These are phyloP conservation scores for Setaria italica DNA, from an alignment of 202 grass and related monocot species.

Conservation along the genomic window DNA sequence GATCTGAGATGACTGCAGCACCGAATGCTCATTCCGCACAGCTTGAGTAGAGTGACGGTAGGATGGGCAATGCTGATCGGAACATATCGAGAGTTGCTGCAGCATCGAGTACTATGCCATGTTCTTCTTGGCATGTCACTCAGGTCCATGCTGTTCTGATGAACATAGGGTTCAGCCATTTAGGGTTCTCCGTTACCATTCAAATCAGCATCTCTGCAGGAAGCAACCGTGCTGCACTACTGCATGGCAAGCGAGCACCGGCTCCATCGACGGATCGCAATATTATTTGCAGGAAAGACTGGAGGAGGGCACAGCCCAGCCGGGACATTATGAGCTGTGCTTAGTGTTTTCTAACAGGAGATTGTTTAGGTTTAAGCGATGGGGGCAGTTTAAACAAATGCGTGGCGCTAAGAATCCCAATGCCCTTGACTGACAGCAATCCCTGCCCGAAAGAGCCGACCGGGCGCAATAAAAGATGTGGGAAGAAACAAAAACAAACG, in stretches of 20 bases:
- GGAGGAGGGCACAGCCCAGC: background rate
- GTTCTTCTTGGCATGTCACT: constrained; percentile 6
- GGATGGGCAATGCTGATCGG: background rate
- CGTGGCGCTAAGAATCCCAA: constrained; percentile 61
- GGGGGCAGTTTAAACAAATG: constrained; percentile 36
- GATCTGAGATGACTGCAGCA: constrained; percentile 50
- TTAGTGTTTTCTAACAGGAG: constrained; percentile 23
- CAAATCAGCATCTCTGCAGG: constrained; percentile 15
- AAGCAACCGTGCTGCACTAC: too few species aligned
- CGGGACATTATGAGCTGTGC: constrained; percentile 46
- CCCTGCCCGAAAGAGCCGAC: constrained; percentile 55
- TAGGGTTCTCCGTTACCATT: constrained; percentile 25
- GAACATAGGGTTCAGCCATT: constrained; percentile 5
- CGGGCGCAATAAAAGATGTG: constrained; percentile 66
- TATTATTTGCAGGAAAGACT: background rate
- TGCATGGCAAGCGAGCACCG: too few species aligned
- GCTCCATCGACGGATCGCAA: background rate
- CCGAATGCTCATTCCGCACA: constrained; percentile 58
- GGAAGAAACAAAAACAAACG: constrained; percentile 66
- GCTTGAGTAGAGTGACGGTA: background rate
- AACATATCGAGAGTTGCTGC: background rate
- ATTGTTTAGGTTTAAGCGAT: background rate
- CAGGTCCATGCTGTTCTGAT: background rate
- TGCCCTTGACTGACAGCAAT: constrained; percentile 57
- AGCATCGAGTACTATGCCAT: constrained; percentile 21